Percentiles rank a stretch among this genome's conserved stretches.
These are phyloP conservation scores for Venturia oleaginea DNA, from an alignment of 2,329 filamentous ascomycete species.

Conservation along the genomic window DNA sequence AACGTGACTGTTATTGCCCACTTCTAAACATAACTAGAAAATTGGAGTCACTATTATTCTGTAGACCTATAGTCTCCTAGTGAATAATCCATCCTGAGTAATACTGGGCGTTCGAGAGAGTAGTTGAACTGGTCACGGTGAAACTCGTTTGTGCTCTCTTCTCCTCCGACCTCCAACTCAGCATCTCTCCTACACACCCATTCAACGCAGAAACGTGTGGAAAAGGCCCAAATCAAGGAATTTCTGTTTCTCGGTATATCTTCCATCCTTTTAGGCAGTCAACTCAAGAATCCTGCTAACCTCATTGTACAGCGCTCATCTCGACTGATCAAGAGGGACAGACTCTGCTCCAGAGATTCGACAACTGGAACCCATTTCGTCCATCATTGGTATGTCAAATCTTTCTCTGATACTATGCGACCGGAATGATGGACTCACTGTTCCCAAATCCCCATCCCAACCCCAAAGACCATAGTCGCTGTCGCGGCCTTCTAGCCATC, in stretches of 20 bases:
- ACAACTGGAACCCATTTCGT: background rate
- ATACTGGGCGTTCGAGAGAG: background rate
- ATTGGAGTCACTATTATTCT: background rate
- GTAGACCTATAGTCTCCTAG: background rate
- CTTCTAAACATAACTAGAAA: background rate
- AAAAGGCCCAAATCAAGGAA: background rate
- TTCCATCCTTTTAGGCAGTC: background rate
- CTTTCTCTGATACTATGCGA: background rate
- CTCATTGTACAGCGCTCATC: background rate
- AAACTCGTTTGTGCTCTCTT: conserved; percentile 4
- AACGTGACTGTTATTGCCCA: background rate
- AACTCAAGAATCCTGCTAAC: background rate
- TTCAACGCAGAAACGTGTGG: background rate
- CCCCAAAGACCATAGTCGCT: background rate
- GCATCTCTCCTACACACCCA: background rate
- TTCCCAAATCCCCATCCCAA: background rate
- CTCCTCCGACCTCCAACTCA: background rate
- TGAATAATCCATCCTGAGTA: background rate
- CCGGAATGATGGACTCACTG: background rate
- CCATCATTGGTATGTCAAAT: conserved; percentile 2
- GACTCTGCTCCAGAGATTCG: background rate
- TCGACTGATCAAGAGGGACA: background rate
- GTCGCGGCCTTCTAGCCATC: background rate
- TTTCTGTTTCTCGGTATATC: background rate
- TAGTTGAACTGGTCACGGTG: background rate